These are phyloP conservation scores for Lentinula sp. DNA, from an alignment of 768 basidiomycete species.

Conservation along the genomic window DNA sequence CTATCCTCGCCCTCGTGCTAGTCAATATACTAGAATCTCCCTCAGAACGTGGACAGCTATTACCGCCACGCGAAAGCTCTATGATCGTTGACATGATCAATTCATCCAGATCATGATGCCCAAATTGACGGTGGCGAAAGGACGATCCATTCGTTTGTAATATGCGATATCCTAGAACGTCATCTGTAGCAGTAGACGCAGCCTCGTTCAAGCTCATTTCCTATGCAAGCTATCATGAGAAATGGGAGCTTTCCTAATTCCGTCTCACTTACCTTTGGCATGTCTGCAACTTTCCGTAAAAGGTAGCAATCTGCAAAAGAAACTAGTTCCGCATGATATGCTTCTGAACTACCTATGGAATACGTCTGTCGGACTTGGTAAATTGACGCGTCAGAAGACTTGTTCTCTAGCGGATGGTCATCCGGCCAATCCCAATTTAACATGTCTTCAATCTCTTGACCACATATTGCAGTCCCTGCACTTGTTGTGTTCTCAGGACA, in stretches of 20 bases:
- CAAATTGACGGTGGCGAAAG: background rate
- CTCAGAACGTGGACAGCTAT: slow-evolving; percentile 12
- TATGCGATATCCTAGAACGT: slow-evolving; percentile 48
- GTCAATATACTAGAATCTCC: slow-evolving; percentile 13
- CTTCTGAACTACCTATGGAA: slow-evolving; percentile 8
- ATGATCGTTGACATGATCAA: slow-evolving; percentile 44
- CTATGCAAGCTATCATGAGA: slow-evolving; percentile 16
- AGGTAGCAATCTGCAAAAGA: slow-evolving; percentile 55
- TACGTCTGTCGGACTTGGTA: background rate
- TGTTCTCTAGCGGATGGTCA: background rate
- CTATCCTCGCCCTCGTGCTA: background rate
- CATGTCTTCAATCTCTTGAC: slow-evolving; percentile 1
- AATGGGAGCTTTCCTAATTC: slow-evolving; percentile 8
- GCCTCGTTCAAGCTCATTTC: slow-evolving; percentile 1
- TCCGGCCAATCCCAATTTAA: background rate
- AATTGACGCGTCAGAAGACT: slow-evolving; percentile 2
- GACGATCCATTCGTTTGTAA: slow-evolving; percentile 19
- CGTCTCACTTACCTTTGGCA: slow-evolving; percentile 31
- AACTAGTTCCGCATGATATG: slow-evolving; percentile 32
- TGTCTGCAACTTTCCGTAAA: slow-evolving; percentile 25
- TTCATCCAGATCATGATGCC: slow-evolving; percentile 35
- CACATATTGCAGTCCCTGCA: background rate
- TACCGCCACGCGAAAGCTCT: slow-evolving; percentile 39
- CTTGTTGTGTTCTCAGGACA: slow-evolving; percentile 18
- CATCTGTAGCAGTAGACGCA: slow-evolving; percentile 28